Conservation (phyloP, 2,329 filamentous ascomycete genomes). For the Grosmannia serpens region DNA sequence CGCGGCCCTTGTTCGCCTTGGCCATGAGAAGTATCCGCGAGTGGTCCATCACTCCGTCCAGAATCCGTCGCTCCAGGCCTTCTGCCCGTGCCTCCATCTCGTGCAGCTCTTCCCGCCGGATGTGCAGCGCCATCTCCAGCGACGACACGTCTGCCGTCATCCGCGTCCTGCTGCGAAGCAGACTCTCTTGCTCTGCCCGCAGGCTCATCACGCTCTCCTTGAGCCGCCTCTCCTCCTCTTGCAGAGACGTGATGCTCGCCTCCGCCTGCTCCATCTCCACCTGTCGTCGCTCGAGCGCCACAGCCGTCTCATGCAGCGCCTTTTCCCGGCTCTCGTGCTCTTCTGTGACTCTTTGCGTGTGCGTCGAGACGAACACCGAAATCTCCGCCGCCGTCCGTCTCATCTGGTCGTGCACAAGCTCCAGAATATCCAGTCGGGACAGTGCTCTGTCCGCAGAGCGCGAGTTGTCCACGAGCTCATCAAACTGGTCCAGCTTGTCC, state of each 20-base stretch:
- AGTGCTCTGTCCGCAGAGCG: conserved; percentile 58
- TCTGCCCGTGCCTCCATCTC: conserved; percentile 87
- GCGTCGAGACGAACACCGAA: conserved; percentile 65
- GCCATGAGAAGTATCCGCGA: conserved; percentile 80
- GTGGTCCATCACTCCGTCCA: conserved; percentile 94
- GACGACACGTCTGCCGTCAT: conserved; percentile 79
- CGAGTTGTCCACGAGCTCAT: conserved; percentile 47
- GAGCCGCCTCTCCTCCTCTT: conserved; percentile 39
- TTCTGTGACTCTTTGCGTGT: conserved; percentile 62
- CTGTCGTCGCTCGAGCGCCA: conserved; percentile 68
- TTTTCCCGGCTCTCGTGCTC: conserved; percentile 70
- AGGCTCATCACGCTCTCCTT: conserved; percentile 46
- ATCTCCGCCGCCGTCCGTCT: conserved; percentile 75
- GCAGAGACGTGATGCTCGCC: conserved; percentile 35
- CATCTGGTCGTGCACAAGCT: conserved; percentile 82
- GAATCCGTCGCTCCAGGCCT: conserved; percentile 76
- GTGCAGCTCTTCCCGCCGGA: conserved; percentile 82
- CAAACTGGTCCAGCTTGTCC: conserved; percentile 46
- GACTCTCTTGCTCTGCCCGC: conserved; percentile 59
- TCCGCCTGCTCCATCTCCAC: conserved; percentile 53
- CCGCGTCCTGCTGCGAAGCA: conserved; percentile 66
- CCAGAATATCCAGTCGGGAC: conserved; percentile 67
- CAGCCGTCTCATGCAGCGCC: conserved; percentile 65
- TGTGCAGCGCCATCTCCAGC: conserved; percentile 77
- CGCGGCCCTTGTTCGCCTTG: conserved; percentile 42